Base-by-base conservation (phyloP, 352 stramenopile genomes). In the Aphanomyces cochlioides region DNA sequence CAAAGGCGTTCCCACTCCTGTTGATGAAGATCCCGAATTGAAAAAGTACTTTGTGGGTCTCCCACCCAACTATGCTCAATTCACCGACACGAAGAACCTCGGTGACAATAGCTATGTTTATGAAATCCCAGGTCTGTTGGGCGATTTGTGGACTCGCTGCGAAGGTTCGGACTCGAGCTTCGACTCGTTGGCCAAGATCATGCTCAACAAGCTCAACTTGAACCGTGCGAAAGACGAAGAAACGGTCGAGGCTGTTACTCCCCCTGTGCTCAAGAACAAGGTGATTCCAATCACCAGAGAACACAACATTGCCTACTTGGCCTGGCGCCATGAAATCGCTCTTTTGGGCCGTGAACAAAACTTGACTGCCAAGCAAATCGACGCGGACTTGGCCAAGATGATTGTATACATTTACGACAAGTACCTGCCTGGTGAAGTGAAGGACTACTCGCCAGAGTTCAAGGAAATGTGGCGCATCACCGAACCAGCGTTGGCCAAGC, bases 81-180 rank as follows among this genome's bases (percentile, higher is more conserved):
- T 85, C 4, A 82, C 85, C 73, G 81, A 86, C 53, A 61, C 77
- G 7, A 72, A 75, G 5, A 75, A 83, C 36, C 48, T 88, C 36
- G 79, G 79, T 8, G 54, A 64, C 15, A 82, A 70, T 66, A 87
- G 81, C 78, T 88, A 88, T 78, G 72, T 75, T 56, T 88, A 87
- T 69, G 77, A 85, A 12, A 61, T 88, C 39, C 79, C 67, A n/a
- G 75, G 77, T 4, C 76, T 80, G 36, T 58, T 87, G 8, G 77
- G 77, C 0, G 71, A 39, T 13, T 76, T 84, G 73, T 87, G 79
- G 59, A 74, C 48, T 7, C 57, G 79, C 10, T 87, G 79, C 36
- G 73, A 84, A n/a, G 43, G 43, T 50, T 50, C 43, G 10, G 17
- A 50, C 43, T n/a, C 17, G 43, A n/a, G 17, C 10, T 50, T n/a